A percentile compares a stretch with the other conserved stretches of the same genome.
Evolutionary conservation across 2,329 filamentous ascomycete species (phyloP).

Genomic region (Eutypa lata): DNA sequence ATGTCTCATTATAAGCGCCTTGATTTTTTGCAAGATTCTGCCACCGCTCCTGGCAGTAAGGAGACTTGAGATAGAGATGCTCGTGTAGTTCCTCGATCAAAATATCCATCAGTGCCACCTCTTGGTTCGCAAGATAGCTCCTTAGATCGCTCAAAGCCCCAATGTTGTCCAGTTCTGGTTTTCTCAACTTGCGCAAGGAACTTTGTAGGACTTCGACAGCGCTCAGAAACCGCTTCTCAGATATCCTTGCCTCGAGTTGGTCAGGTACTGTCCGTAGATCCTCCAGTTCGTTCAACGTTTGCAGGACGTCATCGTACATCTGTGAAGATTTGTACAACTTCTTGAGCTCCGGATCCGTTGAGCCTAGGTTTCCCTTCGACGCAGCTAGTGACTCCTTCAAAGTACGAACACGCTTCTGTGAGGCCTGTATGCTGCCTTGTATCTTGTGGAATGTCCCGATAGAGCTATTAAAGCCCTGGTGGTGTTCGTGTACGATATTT

Average conservation of each 20-base stretch:
- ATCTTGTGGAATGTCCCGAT: constrained; percentile 99
- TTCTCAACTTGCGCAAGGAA: constrained; percentile 77
- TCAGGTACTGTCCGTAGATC: constrained; percentile 87
- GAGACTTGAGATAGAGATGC: constrained; percentile 95
- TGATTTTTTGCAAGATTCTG: constrained; percentile 73
- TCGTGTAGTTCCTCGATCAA: constrained; percentile 96
- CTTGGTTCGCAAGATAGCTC: constrained; percentile 88
- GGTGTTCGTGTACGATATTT: constrained; percentile 95
- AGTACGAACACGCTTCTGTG: constrained; percentile 78
- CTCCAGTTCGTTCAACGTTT: constrained; percentile 79
- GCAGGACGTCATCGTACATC: constrained; percentile 85
- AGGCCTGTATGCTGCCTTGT: constrained; percentile 84
- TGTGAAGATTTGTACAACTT: constrained; percentile 85
- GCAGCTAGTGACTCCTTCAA: constrained; percentile 80
- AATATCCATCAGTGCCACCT: constrained; percentile 88
- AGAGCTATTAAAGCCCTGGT: constrained; percentile 98
- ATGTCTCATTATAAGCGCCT: constrained; percentile 48
- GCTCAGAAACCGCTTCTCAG: constrained; percentile 89
- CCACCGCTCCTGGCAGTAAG: constrained; percentile 96
- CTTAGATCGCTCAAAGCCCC: constrained; percentile 83
- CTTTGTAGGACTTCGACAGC: constrained; percentile 91
- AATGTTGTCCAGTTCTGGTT: constrained; percentile 86
- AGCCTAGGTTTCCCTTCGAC: constrained; percentile 77
- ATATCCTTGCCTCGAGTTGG: constrained; percentile 89
- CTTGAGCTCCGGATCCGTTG: constrained; percentile 86